phyloP scores from a whole-genome alignment of 202 grass and related monocot genomes.

The Setaria italica region DNA sequence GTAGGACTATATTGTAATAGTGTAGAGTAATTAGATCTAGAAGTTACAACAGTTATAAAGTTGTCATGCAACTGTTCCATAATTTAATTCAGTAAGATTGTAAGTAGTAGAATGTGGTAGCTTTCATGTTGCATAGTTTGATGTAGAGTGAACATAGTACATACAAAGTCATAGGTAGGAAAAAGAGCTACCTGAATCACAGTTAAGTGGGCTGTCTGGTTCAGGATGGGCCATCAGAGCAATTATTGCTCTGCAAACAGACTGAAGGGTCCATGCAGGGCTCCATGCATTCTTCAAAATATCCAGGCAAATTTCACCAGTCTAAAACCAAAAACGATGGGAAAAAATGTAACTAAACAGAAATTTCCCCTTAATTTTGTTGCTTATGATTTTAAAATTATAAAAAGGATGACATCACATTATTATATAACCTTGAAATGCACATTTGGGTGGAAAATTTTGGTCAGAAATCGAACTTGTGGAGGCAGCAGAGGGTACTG shows the following conservation, averaged over 20 bases:
- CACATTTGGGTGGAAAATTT: slow-evolving; percentile 99
- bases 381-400: background rate
- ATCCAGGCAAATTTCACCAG: slow-evolving; percentile 98
- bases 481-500: slow-evolving; percentile 97
- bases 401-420: background rate
- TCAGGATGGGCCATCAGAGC: slow-evolving; percentile 99
- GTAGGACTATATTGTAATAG: background rate
- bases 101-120: background rate
- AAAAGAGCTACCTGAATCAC: slow-evolving; percentile 82
- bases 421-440: slow-evolving; percentile 87
- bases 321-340: slow-evolving; percentile 51
- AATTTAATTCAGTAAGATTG: background rate
- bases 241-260: slow-evolving; percentile 98
- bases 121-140: background rate
- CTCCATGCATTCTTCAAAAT: slow-evolving; percentile 99
- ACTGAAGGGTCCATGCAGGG: slow-evolving; percentile 98
- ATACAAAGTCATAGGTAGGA: slow-evolving; percentile 10
- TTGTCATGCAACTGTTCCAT: background rate
- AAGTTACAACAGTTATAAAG: background rate
- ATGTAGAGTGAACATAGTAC: background rate
- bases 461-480: slow-evolving; percentile 98
- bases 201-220: slow-evolving; percentile 96
- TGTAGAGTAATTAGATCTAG: background rate
- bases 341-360: slow-evolving; percentile 10
- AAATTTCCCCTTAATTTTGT: background rate